Conservation (phyloP, 805 yeast genomes). For the Komagataella phaffii region DNA sequence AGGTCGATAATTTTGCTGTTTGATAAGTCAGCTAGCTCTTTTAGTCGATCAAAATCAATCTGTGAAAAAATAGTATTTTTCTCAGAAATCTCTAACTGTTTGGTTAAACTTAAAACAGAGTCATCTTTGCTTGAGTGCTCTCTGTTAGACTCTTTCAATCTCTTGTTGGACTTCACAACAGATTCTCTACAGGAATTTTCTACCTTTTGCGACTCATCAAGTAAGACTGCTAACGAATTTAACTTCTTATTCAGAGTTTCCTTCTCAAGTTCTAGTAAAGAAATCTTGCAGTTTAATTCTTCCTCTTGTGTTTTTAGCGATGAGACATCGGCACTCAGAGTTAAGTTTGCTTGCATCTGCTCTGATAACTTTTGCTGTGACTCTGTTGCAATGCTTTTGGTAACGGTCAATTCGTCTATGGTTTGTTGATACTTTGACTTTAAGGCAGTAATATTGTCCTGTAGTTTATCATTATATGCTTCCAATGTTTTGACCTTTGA, state of each 20-base stretch:
- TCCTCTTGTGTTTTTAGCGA: background rate
- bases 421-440: background rate
- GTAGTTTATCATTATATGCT: background rate
- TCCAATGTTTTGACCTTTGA: background rate
- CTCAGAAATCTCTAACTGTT: background rate
- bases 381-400: background rate
- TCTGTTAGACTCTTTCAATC: background rate
- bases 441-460: background rate
- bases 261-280: background rate
- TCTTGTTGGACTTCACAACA: background rate
- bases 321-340: background rate
- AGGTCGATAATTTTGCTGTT: too few species aligned
- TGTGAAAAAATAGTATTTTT: background rate
- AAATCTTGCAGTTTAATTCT: too few species aligned
- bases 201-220: background rate
- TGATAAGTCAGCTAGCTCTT: background rate
- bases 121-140: background rate
- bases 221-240: background rate
- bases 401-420: background rate
- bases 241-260: background rate
- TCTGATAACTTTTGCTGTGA: background rate
- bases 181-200: background rate
- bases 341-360: background rate
- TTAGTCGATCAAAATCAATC: background rate
- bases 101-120: background rate